Evolutionary conservation across 2,329 filamentous ascomycete genomes (phyloP), one percentile per base, ranked within the genome.

Genomic region (Fusarium mundagurra): DNA sequence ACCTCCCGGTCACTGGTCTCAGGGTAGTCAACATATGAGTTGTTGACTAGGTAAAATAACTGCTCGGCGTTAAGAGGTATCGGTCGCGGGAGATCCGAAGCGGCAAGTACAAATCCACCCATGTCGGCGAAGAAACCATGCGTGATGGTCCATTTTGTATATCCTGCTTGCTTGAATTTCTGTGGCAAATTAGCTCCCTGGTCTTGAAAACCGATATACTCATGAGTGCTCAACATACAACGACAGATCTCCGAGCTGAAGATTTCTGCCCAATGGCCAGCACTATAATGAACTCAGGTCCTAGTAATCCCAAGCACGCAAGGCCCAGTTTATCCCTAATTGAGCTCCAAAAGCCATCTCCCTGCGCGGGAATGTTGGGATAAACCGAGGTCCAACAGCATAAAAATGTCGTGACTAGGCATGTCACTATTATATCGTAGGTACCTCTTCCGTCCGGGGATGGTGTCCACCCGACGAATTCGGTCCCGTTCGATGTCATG

Each of bases 71-170:
- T 59, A 9, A 73, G 43, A 0, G 71, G 61, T 31, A 72, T 31
- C 2, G 43, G 33, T 8, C 4, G 17, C 1, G 3, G 2, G 1
- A 54, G 45, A 36, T 51, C 61, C 0, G 38, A 11, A 3, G 51
- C 34, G 6, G 9, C 16, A 10, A 73, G 58, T 2, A 66, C 41
- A 34, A 72, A 72, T 14, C 69, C 69, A 1, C 65, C 71, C 69
- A 73, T 72, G 3, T 72, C 65, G 7, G 65, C 65, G 18, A 73
- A 73, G 29, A 73, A 73, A 2, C 47, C 69, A 41, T 72, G 69
- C 1, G 59, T 64, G 8, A 66, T 55, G 2, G 54, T 69, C 71
- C 69, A 73, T 20, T 57, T 17, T 13, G 17, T 29, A 12, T 38
- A 29, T 22, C 67, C 54, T 9, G 13, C 31, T 5, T 18, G 22